Evolutionary conservation across 257 asterid species (phyloP), one percentile per base, ranked within the genome.

Genomic region (Solanum lignicaule): DNA sequence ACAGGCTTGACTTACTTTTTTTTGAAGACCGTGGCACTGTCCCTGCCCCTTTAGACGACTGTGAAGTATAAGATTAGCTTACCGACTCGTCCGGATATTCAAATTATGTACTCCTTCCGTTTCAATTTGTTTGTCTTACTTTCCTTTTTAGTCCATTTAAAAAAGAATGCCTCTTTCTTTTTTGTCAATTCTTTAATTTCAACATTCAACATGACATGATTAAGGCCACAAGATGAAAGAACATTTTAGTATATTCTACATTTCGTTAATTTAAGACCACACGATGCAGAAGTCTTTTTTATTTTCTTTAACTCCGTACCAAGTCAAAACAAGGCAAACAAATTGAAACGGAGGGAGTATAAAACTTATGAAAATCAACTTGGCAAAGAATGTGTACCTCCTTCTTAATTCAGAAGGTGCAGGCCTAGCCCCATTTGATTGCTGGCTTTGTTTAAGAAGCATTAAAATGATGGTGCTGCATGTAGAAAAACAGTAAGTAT

Each of bases 401-500:
- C 94, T 95, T 71, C 99, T 95, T 89, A 96, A 96, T 82, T 97
- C 99, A 6, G 98, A 96, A 92, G 99, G 98, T 81, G 89, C 99
- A 8, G 98, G 98, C 38, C 92, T 95, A 91, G 96, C 98, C 87
- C 99, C 65, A 83, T 96, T 96, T 68, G 98, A 96, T 92, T 96
- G 99, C 83, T 96, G 98, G 99, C 94, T 96, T 25, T 94, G 98
- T 92, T 91, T 96, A 91, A 92, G 98, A 92, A 98, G 98, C 90
- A 93, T 94, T 87, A 52, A 52, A 52, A 18, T 52, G 62, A 52
- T 18, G n/a, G 23, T 52, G 62, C 89, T 93, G 66, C 98, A 98
- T 39, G 95, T 96, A 58, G 97, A 94, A 90, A 96, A 95, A 12
- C 99, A 96, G 89, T 97, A 96, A 95, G 99, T 94, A 21, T 23